Percentiles rank a stretch among this genome's conserved stretches.
Conservation (phyloP, 352 stramenopile species). For the Pythium biforme region DNA sequence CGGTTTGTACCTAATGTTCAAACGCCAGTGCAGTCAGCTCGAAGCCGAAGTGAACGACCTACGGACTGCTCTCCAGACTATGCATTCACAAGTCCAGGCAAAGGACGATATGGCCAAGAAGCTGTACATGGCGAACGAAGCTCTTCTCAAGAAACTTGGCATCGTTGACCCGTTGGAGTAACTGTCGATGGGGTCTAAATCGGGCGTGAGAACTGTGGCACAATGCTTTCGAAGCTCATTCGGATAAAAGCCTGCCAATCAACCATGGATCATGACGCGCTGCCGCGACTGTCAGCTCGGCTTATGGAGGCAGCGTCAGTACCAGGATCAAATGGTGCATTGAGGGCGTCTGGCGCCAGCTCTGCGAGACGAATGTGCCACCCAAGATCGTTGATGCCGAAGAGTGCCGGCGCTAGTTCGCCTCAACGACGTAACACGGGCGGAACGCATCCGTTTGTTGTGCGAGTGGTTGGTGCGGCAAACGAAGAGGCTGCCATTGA, state of each 20-base stretch:
- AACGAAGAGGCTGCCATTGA: not conserved
- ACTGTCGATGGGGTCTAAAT: no score
- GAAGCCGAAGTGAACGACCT: slow-evolving; percentile 40
- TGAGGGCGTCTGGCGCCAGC: not conserved
- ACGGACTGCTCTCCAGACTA: slow-evolving; percentile 28
- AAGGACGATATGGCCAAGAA: slow-evolving; percentile 63
- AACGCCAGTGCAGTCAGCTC: slow-evolving; percentile 44
- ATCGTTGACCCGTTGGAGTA: slow-evolving; percentile 1
- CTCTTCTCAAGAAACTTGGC: slow-evolving; percentile 46
- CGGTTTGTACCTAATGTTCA: slow-evolving; percentile 56
- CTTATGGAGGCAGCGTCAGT: not conserved
- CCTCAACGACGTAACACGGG: slow-evolving; percentile 7
- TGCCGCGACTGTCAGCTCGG: slow-evolving; percentile 10
- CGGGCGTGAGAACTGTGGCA: no score
- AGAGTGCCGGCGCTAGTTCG: slow-evolving; percentile 32
- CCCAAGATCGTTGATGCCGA: slow-evolving; percentile 15
- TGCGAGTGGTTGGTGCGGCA: not conserved
- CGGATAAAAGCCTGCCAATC: no score
- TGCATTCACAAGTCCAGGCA: slow-evolving; percentile 42
- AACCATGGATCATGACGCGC: slow-evolving; percentile 11
- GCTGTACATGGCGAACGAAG: slow-evolving; percentile 63
- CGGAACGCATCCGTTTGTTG: not conserved
- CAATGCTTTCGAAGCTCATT: no score
- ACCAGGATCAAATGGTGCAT: no score
- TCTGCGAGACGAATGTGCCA: not conserved